These are phyloP conservation scores for Sporobolomyces pararoseus DNA, from an alignment of 768 basidiomycete species.

Conservation along the genomic window DNA sequence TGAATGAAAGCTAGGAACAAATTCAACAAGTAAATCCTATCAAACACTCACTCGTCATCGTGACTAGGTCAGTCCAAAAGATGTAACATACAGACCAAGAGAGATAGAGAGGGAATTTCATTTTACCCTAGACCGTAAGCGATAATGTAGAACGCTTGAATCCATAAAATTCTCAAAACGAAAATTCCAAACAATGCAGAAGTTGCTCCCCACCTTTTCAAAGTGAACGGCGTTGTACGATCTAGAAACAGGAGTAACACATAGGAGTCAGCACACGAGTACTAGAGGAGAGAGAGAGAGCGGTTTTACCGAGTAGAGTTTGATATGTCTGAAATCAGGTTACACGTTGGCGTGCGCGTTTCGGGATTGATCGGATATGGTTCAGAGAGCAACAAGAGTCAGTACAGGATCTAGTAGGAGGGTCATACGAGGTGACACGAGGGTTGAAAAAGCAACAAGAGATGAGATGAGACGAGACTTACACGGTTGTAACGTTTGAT, in stretches of 20 bases:
- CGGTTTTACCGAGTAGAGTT: conserved; percentile 25
- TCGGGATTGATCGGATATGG: not conserved
- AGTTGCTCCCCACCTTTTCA: conserved; percentile 84
- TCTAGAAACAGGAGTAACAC: conserved; percentile 53
- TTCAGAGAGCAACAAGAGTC: not conserved
- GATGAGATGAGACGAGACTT: not conserved
- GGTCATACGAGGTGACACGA: not conserved
- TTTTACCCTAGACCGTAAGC: conserved; percentile 45
- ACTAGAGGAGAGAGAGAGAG: not conserved
- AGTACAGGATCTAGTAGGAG: not conserved
- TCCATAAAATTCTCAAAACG: conserved; percentile 74
- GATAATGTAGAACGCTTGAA: conserved; percentile 59
- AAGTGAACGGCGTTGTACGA: conserved; percentile 79
- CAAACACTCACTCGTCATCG: no score
- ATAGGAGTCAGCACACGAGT: no score
- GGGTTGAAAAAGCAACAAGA: not conserved
- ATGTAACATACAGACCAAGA: no score
- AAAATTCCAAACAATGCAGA: conserved; percentile 69
- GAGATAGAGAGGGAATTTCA: not conserved
- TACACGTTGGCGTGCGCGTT: not conserved
- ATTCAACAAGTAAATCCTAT: conserved; percentile 52
- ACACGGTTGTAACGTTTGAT: conserved; percentile 32
- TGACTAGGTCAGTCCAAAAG: no score
- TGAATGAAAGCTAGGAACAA: conserved; percentile 95
- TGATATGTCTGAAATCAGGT: conserved; percentile 41